Evolutionary conservation across 2,329 filamentous ascomycete species (phyloP), one percentile per base, ranked within the genome.

Genomic region (Fusarium humuli): DNA sequence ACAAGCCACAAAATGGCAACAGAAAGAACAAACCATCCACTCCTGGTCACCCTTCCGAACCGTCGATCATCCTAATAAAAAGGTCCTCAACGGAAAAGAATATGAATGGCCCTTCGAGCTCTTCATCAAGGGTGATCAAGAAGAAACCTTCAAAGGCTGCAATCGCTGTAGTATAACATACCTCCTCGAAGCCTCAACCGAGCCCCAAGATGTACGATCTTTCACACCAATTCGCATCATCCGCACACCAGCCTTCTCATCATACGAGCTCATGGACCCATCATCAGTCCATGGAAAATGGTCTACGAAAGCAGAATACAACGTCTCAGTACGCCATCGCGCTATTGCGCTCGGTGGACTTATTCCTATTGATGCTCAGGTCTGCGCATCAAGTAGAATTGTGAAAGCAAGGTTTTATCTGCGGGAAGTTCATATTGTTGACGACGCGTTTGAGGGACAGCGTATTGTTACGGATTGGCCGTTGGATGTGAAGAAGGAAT

Each of bases 231-330:
- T 65, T 1, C 40, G 61, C 5, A 37, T 65, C 3, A 65, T 65
- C 2, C 52, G 60, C 0, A 59, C 60, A 1, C 61, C 60, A 0
- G 25, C 52, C 0, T 59, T 65, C 9, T 65, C 61, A 2, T 65
- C 61, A 1, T 65, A 65, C 6, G 60, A 65, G 13, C 61, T 65
- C 3, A 50, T 65, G 60, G 61, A 65, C 8, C 61, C 61, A 0
- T 9, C 52, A 1, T 50, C 52, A 4, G 60, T 57, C 4, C 45
- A 65, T 2, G 61, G 61, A 0, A 65, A 47, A 2, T 65, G 61
- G 61, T 45, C 32, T 0, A 55, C 18, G 2, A 50, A 22, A 14
- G 52, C 60, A 3, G 52, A 65, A 9, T 65, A 65, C 8, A 65
- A 34, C 1, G 25, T 65, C 2, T 65, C 61, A 0, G 32, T 59